These are phyloP conservation scores for Ophiocordyceps camponoti-saundersi DNA, from an alignment of 2,329 filamentous ascomycete species.

Conservation along the genomic window DNA sequence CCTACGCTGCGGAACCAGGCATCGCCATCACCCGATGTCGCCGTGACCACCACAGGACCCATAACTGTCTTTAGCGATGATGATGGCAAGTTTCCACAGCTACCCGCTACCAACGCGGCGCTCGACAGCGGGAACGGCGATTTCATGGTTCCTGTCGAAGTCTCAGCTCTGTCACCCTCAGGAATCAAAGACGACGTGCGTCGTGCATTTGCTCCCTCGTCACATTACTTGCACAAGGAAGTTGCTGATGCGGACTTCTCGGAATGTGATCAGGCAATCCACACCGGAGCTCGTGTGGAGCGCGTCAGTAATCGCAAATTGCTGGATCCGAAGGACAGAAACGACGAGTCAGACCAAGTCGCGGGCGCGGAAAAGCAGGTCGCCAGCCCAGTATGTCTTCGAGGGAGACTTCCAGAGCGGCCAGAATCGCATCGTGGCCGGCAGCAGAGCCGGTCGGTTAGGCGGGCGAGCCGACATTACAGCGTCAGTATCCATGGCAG, in stretches of 20 bases:
- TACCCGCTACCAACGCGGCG: neutral
- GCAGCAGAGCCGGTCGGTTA: neutral
- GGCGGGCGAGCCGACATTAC: neutral
- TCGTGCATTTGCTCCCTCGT: neutral
- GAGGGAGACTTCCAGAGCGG: neutral
- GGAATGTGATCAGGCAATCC: neutral
- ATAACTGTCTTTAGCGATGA: neutral
- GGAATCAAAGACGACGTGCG: neutral
- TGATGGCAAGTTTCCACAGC: neutral
- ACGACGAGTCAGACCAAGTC: neutral
- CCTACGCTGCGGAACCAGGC: neutral
- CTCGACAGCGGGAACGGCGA: neutral
- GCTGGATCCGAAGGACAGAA: neutral
- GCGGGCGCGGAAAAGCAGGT: neutral
- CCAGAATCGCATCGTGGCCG: neutral
- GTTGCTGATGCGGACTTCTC: neutral
- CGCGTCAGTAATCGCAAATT: neutral
- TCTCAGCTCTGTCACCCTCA: neutral
- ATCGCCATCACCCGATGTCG: neutral
- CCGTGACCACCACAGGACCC: neutral
- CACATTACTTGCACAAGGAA: neutral
- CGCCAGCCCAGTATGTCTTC: neutral
- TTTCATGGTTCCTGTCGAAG: neutral
- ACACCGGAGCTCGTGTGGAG: neutral
- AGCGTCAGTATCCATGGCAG: slow-evolving; percentile 2